Evolutionary conservation across 495 filamentous ascomycete genomes (phyloP), one percentile per base, ranked within the genome.

Genomic region (Penicillium nucicola): DNA sequence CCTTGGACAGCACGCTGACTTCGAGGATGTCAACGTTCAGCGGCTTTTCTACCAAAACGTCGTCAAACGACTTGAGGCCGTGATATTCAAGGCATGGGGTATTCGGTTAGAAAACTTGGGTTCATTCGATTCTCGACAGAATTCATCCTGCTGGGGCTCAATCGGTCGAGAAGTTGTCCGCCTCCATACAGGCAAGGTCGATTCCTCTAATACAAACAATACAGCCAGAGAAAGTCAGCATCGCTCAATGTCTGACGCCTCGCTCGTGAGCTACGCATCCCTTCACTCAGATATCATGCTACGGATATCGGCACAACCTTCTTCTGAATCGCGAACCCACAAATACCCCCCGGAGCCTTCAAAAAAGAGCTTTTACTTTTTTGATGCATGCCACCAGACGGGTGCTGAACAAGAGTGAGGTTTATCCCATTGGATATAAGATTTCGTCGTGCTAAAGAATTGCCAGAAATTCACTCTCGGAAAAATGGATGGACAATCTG

Each of bases 31-130:
- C 47, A 58, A 46, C 35, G 64, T 67, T 42, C 64, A 67, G 44
- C 48, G 62, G 42, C 64, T 65, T 36, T 67, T 67, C 58, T 67
- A 67, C 14, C 61, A 67, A 41, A 67, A 67, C 30, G 64, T 67
- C 18, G 54, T 67, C 50, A 67, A 67, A 62, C 51, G 64, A 51
- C 64, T 67, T 40, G 64, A 67, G 52, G 36, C 58, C 51, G 64
- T 50, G 55, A 65, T 67, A 47, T 65, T 62, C 58, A 65, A 67
- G 58, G 14, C 52, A 8, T 67, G 64, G 61, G 17, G 58, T 43
- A 36, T 67, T 58, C 64, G 64, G 53, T 48, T 62, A 46, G 61
- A 67, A 53, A 35, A 67, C 20, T 45, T 67, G 61, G 33, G 39
- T 35, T 65, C 58, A 41, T 49, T 67, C 42, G 58, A 67, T 56